phyloP scores from a whole-genome alignment of 352 stramenopile genomes.

The Pythium dissimile region DNA sequence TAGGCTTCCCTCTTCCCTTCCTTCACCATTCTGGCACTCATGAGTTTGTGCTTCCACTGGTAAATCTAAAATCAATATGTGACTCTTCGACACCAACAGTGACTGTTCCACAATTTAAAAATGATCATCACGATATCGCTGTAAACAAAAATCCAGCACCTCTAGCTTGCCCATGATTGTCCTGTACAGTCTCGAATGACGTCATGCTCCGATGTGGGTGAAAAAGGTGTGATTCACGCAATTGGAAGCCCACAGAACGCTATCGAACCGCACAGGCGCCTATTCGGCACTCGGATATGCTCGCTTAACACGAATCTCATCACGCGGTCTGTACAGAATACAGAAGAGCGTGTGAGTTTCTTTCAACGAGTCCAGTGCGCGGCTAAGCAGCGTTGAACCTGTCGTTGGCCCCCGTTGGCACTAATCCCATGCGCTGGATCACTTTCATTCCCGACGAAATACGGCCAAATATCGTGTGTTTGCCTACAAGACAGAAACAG shows the following conservation, averaged over 20 bases:
- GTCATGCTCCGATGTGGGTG: too few species aligned
- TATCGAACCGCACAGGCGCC: not conserved
- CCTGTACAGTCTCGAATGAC: too few species aligned
- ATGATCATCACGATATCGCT: too few species aligned
- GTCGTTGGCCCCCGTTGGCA: conserved; percentile 87
- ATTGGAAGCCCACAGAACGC: not conserved
- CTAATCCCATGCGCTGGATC: conserved; percentile 89
- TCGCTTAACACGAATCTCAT: conserved; percentile 73
- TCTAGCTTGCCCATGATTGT: too few species aligned
- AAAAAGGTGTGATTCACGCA: too few species aligned
- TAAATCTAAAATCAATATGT: too few species aligned
- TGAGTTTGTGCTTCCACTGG: too few species aligned
- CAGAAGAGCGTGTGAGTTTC: not conserved
- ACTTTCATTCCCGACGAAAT: conserved; percentile 92
- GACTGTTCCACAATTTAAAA: too few species aligned
- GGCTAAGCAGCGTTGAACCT: conserved; percentile 29
- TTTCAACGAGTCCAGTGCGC: not conserved
- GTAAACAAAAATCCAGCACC: too few species aligned
- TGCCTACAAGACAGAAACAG: conserved; percentile 39
- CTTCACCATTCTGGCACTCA: too few species aligned
- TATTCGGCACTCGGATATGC: conserved; percentile 66
- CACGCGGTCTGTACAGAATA: conserved; percentile 45
- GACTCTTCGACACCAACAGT: too few species aligned
- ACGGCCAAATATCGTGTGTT: conserved; percentile 93
- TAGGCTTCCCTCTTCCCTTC: too few species aligned